Evolutionary conservation across 768 basidiomycete genomes (phyloP), one percentile per base, ranked within the genome.

Genomic region (Suillus weaverae): DNA sequence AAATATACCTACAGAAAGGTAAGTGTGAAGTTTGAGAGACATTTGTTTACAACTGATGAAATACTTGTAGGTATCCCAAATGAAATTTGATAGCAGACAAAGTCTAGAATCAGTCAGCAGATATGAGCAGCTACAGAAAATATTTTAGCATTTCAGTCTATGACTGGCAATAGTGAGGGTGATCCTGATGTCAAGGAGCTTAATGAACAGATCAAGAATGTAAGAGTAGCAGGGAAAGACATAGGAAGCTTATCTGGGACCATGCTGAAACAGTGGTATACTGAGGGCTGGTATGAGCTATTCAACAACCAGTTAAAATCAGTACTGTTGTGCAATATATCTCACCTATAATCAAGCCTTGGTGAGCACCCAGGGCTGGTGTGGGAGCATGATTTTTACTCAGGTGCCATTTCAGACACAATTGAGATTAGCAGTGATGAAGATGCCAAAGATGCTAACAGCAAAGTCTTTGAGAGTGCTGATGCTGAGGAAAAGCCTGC

Each of bases 151-250:
- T 57, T 63, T 20, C 26, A 56, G 54, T 18, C 38, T 4, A 56
- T 38, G 22, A 60, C 55, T 60, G 57, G 63, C 11, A 64, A 64
- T 51, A 57, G 55, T 4, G 62, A 36, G 18, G 62, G 26, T n/a
- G 63, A 64, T 44, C 63, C 63, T 46, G 43, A 64, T n/a, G 14
- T 48, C 6, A n/a, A 59, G 39, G 56, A 56, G 14, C 32, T 64
- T 30, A 55, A 64, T 30, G 63, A 64, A 9, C 8, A 44, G 13
- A 64, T 64, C 6, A 22, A 33, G 14, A 36, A 32, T 26, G 55
- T 38, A 26, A n/a, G 35, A 48, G 32, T 7, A 4, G 53, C 43
- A 20, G 63, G 63, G 13, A 35, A 14, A 22, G 36, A 64, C 20
- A 5, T 64, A 3, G 43, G 63, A 3, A 59, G 16, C 7, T 18